A percentile compares a stretch with the other conserved stretches of the same genome.
These are phyloP conservation scores for Nigrospora oryzae DNA, from an alignment of 2,329 filamentous ascomycete genomes.

Conservation along the genomic window DNA sequence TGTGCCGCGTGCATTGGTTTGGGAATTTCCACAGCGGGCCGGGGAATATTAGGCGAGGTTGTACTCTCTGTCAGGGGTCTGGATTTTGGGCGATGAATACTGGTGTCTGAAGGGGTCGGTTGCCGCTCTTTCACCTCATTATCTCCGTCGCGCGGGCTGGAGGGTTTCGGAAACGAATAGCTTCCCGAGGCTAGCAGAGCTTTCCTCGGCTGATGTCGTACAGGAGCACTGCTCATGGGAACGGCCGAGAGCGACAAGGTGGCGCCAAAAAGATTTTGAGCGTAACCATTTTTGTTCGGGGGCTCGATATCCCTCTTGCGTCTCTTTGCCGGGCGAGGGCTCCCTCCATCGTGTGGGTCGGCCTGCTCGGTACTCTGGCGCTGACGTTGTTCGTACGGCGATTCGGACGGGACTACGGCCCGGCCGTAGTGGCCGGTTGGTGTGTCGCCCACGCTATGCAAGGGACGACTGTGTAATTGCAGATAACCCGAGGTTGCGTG, in stretches of 20 bases:
- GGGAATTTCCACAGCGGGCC: too few relatives aligned
- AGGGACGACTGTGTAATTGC: constrained; percentile 31
- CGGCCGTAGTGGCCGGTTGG: constrained; percentile 56
- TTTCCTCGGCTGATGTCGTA: constrained; percentile 11
- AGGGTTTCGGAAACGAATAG: constrained; percentile 3
- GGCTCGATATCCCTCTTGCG: constrained; percentile 26
- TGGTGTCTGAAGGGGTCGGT: not conserved
- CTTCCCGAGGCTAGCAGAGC: constrained; percentile 4
- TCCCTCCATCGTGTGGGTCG: constrained; percentile 11
- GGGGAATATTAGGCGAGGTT: too few relatives aligned
- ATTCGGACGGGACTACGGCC: constrained; percentile 45
- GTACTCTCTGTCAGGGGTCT: too few relatives aligned
- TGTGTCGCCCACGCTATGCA: constrained; percentile 56
- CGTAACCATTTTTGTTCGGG: constrained; percentile 38
- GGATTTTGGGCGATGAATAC: too few relatives aligned
- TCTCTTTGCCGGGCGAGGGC: constrained; percentile 27
- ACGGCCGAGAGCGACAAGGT: constrained; percentile 32
- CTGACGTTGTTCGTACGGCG: constrained; percentile 57
- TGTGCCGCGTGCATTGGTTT: not conserved
- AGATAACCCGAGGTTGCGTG: constrained; percentile 17
- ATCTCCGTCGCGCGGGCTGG: constrained; percentile 7
- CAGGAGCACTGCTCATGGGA: constrained; percentile 22
- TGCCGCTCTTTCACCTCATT: constrained; percentile 2
- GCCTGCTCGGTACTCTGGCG: constrained; percentile 17
- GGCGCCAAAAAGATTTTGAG: constrained; percentile 41